Evolutionary conservation across 441 rosid genomes (phyloP).

Genomic region (Macaranga tanarius): DNA sequence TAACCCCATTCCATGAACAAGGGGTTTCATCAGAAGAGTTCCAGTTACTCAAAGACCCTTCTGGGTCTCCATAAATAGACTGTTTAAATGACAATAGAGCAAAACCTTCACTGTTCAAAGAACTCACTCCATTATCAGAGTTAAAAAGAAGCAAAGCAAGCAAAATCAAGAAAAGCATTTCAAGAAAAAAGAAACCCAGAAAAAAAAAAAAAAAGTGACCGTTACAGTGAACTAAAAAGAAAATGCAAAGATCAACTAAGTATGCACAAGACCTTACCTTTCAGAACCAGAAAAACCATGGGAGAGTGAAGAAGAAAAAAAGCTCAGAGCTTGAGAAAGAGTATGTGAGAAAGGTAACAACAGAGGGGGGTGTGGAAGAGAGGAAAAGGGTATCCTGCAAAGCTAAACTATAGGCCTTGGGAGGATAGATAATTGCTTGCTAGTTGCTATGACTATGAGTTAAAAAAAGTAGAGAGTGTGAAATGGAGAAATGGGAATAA

Average conservation of each 20-base stretch:
- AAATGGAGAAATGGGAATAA: no score
- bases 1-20: slow-evolving; percentile 92
- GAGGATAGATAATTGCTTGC: slow-evolving; percentile 17
- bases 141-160: slow-evolving; percentile 42
- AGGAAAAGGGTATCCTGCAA: slow-evolving; percentile 25
- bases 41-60: slow-evolving; percentile 81
- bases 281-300: slow-evolving; percentile 29
- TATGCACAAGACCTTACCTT: slow-evolving; percentile 35
- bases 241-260: not conserved
- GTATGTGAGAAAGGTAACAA: not conserved
- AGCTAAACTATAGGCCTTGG: slow-evolving; percentile 29
- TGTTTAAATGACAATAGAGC: slow-evolving; percentile 77
- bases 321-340: slow-evolving; percentile 21
- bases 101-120: slow-evolving; percentile 62
- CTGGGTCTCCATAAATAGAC: slow-evolving; percentile 66
- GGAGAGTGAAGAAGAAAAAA: slow-evolving; percentile 11
- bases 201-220: slow-evolving; percentile 22
- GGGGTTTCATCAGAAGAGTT: slow-evolving; percentile 70
- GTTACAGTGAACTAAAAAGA: slow-evolving; percentile 12
- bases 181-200: not conserved
- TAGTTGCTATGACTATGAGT: no score
- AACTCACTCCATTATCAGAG: slow-evolving; percentile 29
- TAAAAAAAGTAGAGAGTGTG: no score
- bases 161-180: slow-evolving; percentile 45
- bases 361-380: slow-evolving; percentile 26